phyloP scores from a whole-genome alignment of 2,329 filamentous ascomycete species.

The Paracorniculantispora psalliotae region DNA sequence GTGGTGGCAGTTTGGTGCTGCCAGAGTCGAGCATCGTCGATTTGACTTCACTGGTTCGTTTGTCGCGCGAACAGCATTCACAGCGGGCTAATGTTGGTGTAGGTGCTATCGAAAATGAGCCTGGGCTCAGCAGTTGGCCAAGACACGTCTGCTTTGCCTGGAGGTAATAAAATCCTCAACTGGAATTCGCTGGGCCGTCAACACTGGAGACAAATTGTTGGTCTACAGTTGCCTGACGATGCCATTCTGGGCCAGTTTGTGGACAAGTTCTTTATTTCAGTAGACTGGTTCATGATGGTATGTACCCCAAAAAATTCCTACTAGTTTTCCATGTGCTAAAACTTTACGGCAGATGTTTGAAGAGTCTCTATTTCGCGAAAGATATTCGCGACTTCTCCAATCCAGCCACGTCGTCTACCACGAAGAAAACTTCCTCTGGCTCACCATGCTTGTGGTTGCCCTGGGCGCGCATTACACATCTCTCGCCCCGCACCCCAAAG shows the following conservation, averaged over 20 bases:
- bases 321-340: no score
- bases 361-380: slow-evolving; percentile 1
- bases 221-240: slow-evolving; percentile 8
- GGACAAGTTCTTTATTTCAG: slow-evolving; percentile 11
- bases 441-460: slow-evolving; percentile 8
- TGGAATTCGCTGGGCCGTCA: neutral
- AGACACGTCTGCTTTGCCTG: slow-evolving; percentile 13
- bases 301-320: neutral
- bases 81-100: neutral
- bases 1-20: neutral
- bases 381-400: neutral
- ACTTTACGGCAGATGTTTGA: slow-evolving; percentile 11
- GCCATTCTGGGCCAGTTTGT: neutral
- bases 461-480: slow-evolving; percentile 10
- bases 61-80: neutral
- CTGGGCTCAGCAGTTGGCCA: neutral
- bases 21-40: slow-evolving; percentile 14
- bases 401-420: slow-evolving; percentile 5
- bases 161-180: slow-evolving; percentile 8
- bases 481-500: neutral
- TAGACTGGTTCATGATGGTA: slow-evolving; percentile 16
- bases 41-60: slow-evolving; percentile 4
- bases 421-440: slow-evolving; percentile 12
- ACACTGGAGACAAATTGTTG: slow-evolving; percentile 11
- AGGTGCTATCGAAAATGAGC: slow-evolving; percentile 12